Conservation (phyloP, 768 basidiomycete genomes). For the Inosperma sp. region DNA sequence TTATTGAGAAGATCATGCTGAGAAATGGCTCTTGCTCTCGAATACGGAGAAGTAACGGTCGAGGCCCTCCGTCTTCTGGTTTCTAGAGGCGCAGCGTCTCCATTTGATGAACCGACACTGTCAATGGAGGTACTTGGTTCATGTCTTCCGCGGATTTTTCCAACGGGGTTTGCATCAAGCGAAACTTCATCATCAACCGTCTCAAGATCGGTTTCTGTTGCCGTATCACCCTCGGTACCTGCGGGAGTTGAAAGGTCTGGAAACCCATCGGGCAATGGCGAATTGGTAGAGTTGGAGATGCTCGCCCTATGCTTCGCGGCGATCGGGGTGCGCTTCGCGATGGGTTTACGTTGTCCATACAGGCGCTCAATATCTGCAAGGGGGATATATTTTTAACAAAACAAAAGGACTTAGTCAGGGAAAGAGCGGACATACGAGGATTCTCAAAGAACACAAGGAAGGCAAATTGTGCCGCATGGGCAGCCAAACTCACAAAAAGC, state of each 20-base stretch:
- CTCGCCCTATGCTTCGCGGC: slow-evolving; percentile 24
- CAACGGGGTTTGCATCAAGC: slow-evolving; percentile 18
- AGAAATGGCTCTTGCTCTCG: slow-evolving; percentile 40
- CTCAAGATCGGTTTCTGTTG: slow-evolving; percentile 66
- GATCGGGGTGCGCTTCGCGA: slow-evolving; percentile 78
- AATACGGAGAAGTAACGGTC: slow-evolving; percentile 4
- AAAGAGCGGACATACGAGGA: slow-evolving; percentile 64
- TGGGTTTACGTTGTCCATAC: slow-evolving; percentile 88
- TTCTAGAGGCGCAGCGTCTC: slow-evolving; percentile 13
- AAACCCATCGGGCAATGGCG: slow-evolving; percentile 21
- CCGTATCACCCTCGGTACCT: slow-evolving; percentile 67
- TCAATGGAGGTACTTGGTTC: slow-evolving; percentile 30
- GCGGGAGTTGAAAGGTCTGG: slow-evolving; percentile 50
- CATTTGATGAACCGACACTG: slow-evolving; percentile 31
- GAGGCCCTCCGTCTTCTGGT: slow-evolving; percentile 12
- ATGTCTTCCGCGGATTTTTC: slow-evolving; percentile 24
- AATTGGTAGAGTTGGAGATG: slow-evolving; percentile 19
- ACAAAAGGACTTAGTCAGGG: neutral
- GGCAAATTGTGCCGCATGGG: slow-evolving; percentile 93
- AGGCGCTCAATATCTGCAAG: slow-evolving; percentile 84
- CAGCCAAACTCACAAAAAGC: slow-evolving; percentile 88
- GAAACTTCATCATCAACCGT: slow-evolving; percentile 44
- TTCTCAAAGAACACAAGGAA: slow-evolving; percentile 97
- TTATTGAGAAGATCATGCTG: slow-evolving; percentile 87
- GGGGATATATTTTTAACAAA: too few relatives aligned